These are phyloP conservation scores for Phytophthora tentaculata DNA, from an alignment of 352 stramenopile species.

Conservation along the genomic window DNA sequence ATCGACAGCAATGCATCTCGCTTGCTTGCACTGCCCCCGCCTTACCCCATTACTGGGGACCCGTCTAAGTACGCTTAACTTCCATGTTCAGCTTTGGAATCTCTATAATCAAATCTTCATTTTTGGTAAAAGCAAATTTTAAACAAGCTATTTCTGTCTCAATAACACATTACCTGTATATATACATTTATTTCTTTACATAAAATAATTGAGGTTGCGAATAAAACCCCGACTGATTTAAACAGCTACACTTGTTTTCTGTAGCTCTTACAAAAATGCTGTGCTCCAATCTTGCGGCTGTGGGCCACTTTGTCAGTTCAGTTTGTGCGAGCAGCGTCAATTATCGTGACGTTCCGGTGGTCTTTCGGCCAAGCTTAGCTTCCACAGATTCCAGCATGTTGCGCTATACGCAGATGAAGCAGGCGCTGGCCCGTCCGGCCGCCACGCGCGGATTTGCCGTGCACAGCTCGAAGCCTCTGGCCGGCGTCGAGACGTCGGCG, in stretches of 20 bases:
- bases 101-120: background rate
- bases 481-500: constrained; percentile 34
- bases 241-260: background rate
- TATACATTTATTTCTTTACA: background rate
- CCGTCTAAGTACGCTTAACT: no score
- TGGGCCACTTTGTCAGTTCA: constrained; percentile 18
- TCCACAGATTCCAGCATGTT: constrained; percentile 29
- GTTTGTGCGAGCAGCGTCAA: constrained; percentile 10
- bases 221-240: background rate
- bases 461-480: constrained; percentile 31
- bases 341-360: constrained; percentile 30
- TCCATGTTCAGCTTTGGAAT: background rate
- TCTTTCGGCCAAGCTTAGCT: constrained; percentile 1
- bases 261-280: background rate
- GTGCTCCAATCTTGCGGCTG: constrained; percentile 1
- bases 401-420: constrained; percentile 33
- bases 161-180: background rate
- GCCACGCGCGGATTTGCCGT: constrained; percentile 34
- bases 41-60: no score
- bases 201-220: background rate
- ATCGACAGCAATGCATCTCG: no score
- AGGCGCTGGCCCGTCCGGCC: constrained; percentile 16
- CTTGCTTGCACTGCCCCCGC: no score
- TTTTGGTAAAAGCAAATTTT: background rate
- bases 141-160: background rate